Evolutionary conservation across 768 basidiomycete species (phyloP), one percentile per base, ranked within the genome.

Genomic region (Rhizopogon vesiculosus): DNA sequence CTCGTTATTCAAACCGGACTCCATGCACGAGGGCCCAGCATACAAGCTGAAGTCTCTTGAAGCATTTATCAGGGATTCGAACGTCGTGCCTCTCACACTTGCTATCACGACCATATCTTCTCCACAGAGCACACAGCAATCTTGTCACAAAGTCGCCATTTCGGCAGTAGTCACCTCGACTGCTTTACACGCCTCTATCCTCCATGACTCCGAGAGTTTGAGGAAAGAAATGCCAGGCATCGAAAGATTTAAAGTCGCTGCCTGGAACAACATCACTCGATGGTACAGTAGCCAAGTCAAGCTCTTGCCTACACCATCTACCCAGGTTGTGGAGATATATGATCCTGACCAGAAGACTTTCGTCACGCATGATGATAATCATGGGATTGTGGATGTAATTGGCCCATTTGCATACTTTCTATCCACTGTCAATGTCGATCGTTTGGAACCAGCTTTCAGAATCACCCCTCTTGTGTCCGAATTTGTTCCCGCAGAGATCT

Each of bases 401-500:
- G 95, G 93, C 2, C 93, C 93, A 5, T 97, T 95, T 64, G 76
- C 79, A 28, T 98, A 98, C 71, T 90, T 97, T 67, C 70, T 94
- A 25, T 82, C 88, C 8, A 87, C 89, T 0, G 77, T 88, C 52
- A 90, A 93, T 58, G 89, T 89, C 42, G 90, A 93, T 70, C 80
- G 96, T 12, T 75, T 98, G 60, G 96, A 98, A 69, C 83, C 89
- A 5, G 67, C 75, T 12, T 96, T 98, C 68, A 77, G 83, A 56
- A 89, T 97, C 56, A 76, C 83, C 15, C 92, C 95, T 15, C 77
- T 84, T 49, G 69, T 78, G 7, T 75, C 75, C 39, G 67, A 69
- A 2, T 70, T 76, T 28, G 78, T 83, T 3, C 72, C 82, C 2
- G 58, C 66, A 0, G 72, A 70, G 22, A 66, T 70, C 1, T 76